Conservation (phyloP, 495 filamentous ascomycete genomes). For the Trichocladium uniseriatum region DNA sequence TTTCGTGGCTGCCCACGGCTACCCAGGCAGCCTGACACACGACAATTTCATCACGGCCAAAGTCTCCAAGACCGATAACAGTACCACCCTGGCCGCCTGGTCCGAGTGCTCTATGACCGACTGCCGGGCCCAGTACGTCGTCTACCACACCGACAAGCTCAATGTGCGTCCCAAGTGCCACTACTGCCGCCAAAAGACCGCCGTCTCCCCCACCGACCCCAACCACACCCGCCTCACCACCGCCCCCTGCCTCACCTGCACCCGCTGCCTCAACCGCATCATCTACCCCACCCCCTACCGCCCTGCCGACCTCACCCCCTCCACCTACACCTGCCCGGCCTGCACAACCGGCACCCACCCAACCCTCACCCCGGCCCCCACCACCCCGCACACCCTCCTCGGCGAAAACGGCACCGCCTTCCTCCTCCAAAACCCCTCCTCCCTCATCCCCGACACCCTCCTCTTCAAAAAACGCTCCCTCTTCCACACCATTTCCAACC, state of each 20-base stretch:
- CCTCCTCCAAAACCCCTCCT: slow-evolving; percentile 30
- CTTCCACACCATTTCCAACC: slow-evolving; percentile 28
- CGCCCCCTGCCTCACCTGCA: slow-evolving; percentile 30
- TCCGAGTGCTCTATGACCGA: slow-evolving; percentile 31
- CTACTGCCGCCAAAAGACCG: slow-evolving; percentile 29
- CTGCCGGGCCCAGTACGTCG: slow-evolving; percentile 40
- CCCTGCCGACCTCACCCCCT: slow-evolving; percentile 15
- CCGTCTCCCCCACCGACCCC: background rate
- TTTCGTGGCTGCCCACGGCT: background rate
- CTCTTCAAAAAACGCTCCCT: slow-evolving; percentile 30
- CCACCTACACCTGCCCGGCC: slow-evolving; percentile 28
- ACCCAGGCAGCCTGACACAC: slow-evolving; percentile 1
- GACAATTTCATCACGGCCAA: slow-evolving; percentile 5
- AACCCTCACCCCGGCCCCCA: slow-evolving; percentile 20
- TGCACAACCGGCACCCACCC: slow-evolving; percentile 23
- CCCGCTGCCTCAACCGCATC: slow-evolving; percentile 32
- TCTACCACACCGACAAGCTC: slow-evolving; percentile 31
- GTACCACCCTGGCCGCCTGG: slow-evolving; percentile 26
- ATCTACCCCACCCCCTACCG: slow-evolving; percentile 36
- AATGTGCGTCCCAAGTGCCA: slow-evolving; percentile 37
- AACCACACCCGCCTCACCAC: background rate
- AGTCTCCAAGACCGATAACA: slow-evolving; percentile 24
- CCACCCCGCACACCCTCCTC: slow-evolving; percentile 24
- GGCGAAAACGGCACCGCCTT: slow-evolving; percentile 30
- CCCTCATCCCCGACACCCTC: slow-evolving; percentile 18